phyloP scores from a whole-genome alignment of 2,329 filamentous ascomycete species.

The Gremmenia infestans region DNA sequence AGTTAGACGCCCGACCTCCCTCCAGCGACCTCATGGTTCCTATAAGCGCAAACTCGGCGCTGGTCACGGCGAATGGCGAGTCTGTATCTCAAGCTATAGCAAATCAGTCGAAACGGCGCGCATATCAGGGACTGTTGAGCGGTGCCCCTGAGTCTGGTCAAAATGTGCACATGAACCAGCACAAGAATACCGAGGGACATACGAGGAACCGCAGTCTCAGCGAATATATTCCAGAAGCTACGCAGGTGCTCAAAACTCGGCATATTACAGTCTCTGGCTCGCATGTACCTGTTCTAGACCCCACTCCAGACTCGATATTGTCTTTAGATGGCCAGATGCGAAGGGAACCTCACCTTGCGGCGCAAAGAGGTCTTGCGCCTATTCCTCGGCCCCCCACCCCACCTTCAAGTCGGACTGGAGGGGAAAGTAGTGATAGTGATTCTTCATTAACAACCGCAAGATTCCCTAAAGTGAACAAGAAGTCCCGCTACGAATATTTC shows the following conservation, averaged over 20 bases:
- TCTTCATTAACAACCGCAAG: slow-evolving; percentile 39
- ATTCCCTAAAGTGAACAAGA: slow-evolving; percentile 33
- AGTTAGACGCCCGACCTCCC: slow-evolving; percentile 41
- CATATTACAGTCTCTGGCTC: slow-evolving; percentile 69
- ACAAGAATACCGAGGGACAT: slow-evolving; percentile 40
- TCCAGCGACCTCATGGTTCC: slow-evolving; percentile 42
- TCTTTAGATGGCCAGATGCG: slow-evolving; percentile 51
- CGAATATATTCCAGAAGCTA: slow-evolving; percentile 74
- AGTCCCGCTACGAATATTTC: slow-evolving; percentile 56
- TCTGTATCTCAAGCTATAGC: slow-evolving; percentile 46
- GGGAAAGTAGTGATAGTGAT: slow-evolving; percentile 44
- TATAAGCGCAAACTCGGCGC: slow-evolving; percentile 40
- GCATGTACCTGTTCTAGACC: slow-evolving; percentile 41
- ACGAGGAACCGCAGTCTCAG: slow-evolving; percentile 77
- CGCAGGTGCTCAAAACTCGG: slow-evolving; percentile 60
- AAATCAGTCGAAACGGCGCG: slow-evolving; percentile 52
- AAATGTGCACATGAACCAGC: slow-evolving; percentile 18
- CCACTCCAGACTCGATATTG: slow-evolving; percentile 43
- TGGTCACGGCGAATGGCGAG: slow-evolving; percentile 48
- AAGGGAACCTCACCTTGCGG: slow-evolving; percentile 76
- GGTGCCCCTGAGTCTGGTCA: slow-evolving; percentile 18
- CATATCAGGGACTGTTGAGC: slow-evolving; percentile 44
- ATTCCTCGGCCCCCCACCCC: slow-evolving; percentile 70
- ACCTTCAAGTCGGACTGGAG: slow-evolving; percentile 69
- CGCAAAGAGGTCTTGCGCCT: slow-evolving; percentile 66